A percentile compares a stretch with the other conserved stretches of the same genome.
Evolutionary conservation across 208 protist genomes (phyloP).

Genomic region (Leishmania braziliensis): DNA sequence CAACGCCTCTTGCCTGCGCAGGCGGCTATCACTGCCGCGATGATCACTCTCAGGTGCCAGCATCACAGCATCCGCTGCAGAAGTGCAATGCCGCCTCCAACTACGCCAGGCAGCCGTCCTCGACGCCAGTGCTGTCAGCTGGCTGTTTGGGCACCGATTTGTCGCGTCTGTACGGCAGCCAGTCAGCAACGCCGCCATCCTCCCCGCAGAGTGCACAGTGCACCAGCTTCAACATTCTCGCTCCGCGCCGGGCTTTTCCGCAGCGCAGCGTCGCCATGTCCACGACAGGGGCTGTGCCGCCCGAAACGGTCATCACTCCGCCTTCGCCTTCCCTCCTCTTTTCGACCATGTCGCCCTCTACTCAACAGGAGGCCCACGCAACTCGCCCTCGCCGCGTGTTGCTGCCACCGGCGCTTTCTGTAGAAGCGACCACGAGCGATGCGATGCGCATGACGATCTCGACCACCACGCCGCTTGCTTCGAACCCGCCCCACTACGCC

Average conservation of each 20-base stretch:
- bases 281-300: neutral
- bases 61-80: neutral
- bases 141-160: neutral
- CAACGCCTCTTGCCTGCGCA: neutral
- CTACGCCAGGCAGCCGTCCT: neutral
- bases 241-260: neutral
- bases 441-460: neutral
- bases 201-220: neutral
- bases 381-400: neutral
- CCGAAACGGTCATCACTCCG: neutral
- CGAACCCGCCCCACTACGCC: slow-evolving; percentile 1
- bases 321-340: neutral
- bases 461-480: slow-evolving; percentile 4
- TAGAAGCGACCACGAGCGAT: neutral
- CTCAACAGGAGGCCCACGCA: neutral
- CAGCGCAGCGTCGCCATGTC: neutral
- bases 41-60: neutral
- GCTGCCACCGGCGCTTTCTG: slow-evolving; percentile 4
- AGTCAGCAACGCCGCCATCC: neutral
- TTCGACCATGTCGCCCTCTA: neutral
- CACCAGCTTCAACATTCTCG: neutral
- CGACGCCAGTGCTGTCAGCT: neutral
- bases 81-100: neutral
- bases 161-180: neutral
- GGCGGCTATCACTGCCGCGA: neutral